Percentiles rank a stretch among this genome's conserved stretches.
Evolutionary conservation across 1,284 basidiomycete species (phyloP).

Genomic region (Sanghuangporus sanghuang): DNA sequence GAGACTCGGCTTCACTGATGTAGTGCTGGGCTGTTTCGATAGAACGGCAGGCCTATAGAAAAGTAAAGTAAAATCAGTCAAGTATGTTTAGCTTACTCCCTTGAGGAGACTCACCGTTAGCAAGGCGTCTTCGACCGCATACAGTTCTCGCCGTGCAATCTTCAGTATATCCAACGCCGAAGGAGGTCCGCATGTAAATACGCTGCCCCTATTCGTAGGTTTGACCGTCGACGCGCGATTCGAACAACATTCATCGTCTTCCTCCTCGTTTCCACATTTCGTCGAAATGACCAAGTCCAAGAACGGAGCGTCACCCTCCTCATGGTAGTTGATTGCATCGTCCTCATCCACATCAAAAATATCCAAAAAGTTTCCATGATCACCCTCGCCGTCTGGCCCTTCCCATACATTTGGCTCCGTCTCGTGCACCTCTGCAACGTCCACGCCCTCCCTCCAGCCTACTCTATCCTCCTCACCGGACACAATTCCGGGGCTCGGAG

Average conservation of each 20-base stretch:
- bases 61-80: neutral
- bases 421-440: neutral
- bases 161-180: neutral
- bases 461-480: constrained; percentile 2
- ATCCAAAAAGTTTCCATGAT: neutral
- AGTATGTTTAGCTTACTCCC: no score
- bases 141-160: constrained; percentile 3
- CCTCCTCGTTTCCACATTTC: neutral
- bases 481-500: constrained; percentile 20
- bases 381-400: neutral
- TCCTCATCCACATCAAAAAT: neutral
- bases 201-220: neutral
- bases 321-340: neutral
- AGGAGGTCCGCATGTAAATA: neutral
- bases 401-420: constrained; percentile 5
- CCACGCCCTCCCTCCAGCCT: constrained; percentile 11
- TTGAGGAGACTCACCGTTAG: neutral
- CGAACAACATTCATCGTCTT: neutral
- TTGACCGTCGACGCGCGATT: neutral
- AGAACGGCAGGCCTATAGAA: neutral
- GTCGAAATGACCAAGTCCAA: constrained; percentile 1
- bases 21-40: constrained; percentile 10
- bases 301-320: neutral
- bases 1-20: constrained; percentile 6
- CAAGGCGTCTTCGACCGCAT: constrained; percentile 3